Evolutionary conservation across 1,139 yeast species (phyloP), one percentile per base, ranked within the genome.

Genomic region (Scheffersomyces segobiensis): DNA sequence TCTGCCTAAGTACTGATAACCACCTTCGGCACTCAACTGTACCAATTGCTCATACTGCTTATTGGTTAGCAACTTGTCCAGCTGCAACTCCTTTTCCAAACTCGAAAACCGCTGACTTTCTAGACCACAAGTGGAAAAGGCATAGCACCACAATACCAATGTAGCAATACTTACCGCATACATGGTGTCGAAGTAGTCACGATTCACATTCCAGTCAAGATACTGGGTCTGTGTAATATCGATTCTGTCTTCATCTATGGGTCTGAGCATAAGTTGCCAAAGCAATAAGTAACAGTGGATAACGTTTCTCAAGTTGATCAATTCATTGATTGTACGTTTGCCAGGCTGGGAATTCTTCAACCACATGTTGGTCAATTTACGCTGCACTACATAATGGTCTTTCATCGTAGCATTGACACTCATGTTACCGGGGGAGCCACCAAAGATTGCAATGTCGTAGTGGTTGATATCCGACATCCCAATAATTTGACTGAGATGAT

Each of bases 401-500:
- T 79, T 77, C 21, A 77, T 71, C 7, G 85, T 82, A 1, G 92
- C 89, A 56, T 80, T 81, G 39, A 90, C 96, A 69, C 90, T 91
- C 87, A 90, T 88, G 64, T 92, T 83, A 67, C 89, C 86, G 0
- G 96, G 95, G 1, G 93, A 89, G 1, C 97, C 97, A 6, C 93
- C 89, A 69, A 80, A 88, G 8, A 89, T 87, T 56, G 89, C 90
- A 58, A 89, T 84, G 70, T 91, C 97, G 70, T 89, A 87, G 62
- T 90, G 92, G 59, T 89, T 86, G 46, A 89, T 81, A 54, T 90
- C 83, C 1, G 80, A 66, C 65, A 79, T 79, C 66, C 91, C 85
- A 46, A 87, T 84, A 21, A 91, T 85, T 68, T 89, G 95, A 0
- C 93, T 87, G 71, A 90, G 77, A 65, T 89, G 93, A 70, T 87